Evolutionary conservation across 2,329 filamentous ascomycete species (phyloP), one percentile per base, ranked within the genome.

Genomic region (Zopfia rhizophila): DNA sequence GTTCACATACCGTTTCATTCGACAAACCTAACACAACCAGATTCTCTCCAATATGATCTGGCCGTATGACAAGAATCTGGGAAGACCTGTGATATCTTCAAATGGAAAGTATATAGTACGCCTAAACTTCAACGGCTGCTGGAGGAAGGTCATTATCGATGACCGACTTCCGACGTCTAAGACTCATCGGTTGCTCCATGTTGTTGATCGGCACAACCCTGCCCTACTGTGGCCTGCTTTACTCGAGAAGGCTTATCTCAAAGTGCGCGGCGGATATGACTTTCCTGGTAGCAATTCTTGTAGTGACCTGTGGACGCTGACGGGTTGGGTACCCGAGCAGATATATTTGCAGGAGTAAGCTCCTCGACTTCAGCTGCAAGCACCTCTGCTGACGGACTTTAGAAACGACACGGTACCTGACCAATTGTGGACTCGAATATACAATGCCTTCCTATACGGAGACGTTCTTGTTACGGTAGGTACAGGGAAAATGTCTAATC

Each of bases 221-320:
- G 79, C 76, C n/a, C 78, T 95, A 11, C 74, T 97, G 11, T 97
- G 93, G 91, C 94, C 94, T 5, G 91, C 93, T 2, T 78, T 99
- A 4, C 77, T 97, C 12, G 94, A 99, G 68, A 99, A 99, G 67
- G 94, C 94, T 0, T 99, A 99, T 60, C 78, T 99, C 1, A 99
- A 97, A 75, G 85, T 97, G 8, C 84, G 93, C 44, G 94, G 94
- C 19, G 94, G 94, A 23, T 99, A 99, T 68, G 92, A 99, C 65
- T 99, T 99, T 56, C 93, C 94, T 0, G 94, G 94, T 6, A 97
- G 94, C 64, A 97, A 97, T 69, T 97, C 93, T 1, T 92, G 91
- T 8, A 97, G 93, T 2, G 94, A 99, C 71, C 75, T 99, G 3
- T 96, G 90, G 84, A 88, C 95, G 1, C 74, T 99, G 42, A 96